These are phyloP conservation scores for Encephalitozoon romaleae DNA, from an alignment of 371 early-diverging fungal species.

Conservation along the genomic window DNA sequence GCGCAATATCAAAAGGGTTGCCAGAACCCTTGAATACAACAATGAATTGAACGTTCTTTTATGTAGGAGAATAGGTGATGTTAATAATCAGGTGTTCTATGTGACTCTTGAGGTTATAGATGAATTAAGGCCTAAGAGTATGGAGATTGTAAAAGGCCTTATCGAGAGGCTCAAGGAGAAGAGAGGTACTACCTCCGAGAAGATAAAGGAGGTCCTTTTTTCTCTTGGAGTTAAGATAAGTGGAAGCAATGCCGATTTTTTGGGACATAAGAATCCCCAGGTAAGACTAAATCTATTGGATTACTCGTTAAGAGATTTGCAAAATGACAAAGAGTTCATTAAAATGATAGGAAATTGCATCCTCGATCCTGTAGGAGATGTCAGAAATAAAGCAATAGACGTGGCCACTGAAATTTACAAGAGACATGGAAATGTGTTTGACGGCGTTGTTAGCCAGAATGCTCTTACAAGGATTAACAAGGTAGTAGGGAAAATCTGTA, in stretches of 20 bases:
- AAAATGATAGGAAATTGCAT: conserved; percentile 2
- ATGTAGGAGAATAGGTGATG: conserved; percentile 7
- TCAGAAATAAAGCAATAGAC: conserved; percentile 13
- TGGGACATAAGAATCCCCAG: conserved; percentile 37
- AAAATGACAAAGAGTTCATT: neutral
- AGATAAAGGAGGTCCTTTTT: conserved; percentile 34
- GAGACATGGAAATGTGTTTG: neutral
- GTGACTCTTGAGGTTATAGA: neutral
- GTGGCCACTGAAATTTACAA: neutral
- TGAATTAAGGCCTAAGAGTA: neutral
- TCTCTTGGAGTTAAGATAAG: neutral
- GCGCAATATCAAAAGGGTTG: neutral
- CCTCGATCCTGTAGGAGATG: conserved; percentile 11
- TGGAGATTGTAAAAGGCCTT: conserved; percentile 4
- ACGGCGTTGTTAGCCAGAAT: neutral
- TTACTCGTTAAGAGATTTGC: neutral
- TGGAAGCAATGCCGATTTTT: neutral
- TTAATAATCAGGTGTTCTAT: conserved; percentile 37
- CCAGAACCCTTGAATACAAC: neutral
- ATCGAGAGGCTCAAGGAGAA: conserved; percentile 43
- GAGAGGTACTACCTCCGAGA: conserved; percentile 13
- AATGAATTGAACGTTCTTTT: neutral
- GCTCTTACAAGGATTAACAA: neutral
- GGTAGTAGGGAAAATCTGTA: neutral
- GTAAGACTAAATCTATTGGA: conserved; percentile 31